These are phyloP conservation scores for Pochonia chlamydosporia DNA, from an alignment of 2,329 filamentous ascomycete species.

Conservation along the genomic window DNA sequence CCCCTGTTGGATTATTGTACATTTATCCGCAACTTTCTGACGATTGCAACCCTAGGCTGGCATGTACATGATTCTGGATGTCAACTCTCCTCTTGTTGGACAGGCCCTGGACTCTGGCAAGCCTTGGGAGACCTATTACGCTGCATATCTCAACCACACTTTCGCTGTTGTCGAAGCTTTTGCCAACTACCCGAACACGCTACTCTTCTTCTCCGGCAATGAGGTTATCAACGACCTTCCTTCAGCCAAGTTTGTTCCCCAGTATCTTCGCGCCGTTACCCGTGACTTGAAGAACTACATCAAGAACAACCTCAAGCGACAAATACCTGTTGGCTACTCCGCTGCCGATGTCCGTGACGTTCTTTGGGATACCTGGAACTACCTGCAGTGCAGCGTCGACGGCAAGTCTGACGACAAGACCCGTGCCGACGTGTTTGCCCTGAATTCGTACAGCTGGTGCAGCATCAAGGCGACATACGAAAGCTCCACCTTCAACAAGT, in stretches of 20 bases:
- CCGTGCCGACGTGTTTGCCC: constrained; percentile 67
- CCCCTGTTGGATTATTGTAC: background rate
- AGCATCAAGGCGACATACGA: constrained; percentile 54
- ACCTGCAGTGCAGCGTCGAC: constrained; percentile 60
- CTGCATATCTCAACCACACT: constrained; percentile 57
- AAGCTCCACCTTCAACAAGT: constrained; percentile 55
- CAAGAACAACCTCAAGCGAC: constrained; percentile 60
- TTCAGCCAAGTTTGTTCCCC: constrained; percentile 55
- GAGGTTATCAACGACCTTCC: constrained; percentile 66
- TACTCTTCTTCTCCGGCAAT: constrained; percentile 74
- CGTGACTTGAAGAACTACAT: constrained; percentile 80
- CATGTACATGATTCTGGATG: constrained; percentile 65
- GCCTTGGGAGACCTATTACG: constrained; percentile 56
- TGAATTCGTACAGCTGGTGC: constrained; percentile 71
- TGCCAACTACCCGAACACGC: constrained; percentile 60
- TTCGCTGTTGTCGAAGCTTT: constrained; percentile 64
- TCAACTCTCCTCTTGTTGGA: constrained; percentile 58
- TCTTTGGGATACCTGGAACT: constrained; percentile 69
- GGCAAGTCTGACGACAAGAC: constrained; percentile 53
- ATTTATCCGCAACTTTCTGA: background rate
- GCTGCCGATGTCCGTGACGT: constrained; percentile 72
- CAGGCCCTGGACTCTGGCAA: constrained; percentile 49
- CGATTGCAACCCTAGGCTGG: constrained; percentile 38
- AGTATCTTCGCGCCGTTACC: constrained; percentile 69
- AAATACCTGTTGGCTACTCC: constrained; percentile 74